These are phyloP conservation scores for Dillenia suffruticosa DNA, from an alignment of 164 flowering plant species.

Conservation along the genomic window DNA sequence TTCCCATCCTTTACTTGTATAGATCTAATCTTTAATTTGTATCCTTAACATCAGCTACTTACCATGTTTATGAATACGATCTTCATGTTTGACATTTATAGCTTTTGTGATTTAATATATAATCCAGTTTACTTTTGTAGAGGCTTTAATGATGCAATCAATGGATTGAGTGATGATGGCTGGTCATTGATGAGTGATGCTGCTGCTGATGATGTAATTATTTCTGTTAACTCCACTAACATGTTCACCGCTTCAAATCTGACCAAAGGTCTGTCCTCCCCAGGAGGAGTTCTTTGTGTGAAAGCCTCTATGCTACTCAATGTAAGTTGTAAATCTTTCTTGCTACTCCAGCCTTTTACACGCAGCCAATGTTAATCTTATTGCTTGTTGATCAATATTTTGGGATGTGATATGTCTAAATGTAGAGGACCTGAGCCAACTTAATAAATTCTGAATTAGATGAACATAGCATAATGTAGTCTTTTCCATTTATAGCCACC, in stretches of 20 bases:
- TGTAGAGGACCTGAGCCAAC: no score
- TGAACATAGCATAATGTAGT: no score
- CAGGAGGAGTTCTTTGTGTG: conserved; percentile 60
- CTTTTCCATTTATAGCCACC: no score
- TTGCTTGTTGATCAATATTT: no score
- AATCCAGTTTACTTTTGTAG: conserved; percentile 21
- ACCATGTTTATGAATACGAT: not conserved
- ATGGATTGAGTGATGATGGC: conserved; percentile 69
- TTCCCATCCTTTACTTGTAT: no score
- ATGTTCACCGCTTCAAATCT: conserved; percentile 47
- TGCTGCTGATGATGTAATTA: conserved; percentile 66
- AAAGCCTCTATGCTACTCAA: conserved; percentile 80
- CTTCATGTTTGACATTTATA: not conserved
- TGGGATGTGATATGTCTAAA: no score
- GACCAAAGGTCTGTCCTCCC: conserved; percentile 43
- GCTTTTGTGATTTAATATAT: conserved; percentile 1
- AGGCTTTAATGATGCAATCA: conserved; percentile 77
- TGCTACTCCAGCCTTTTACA: no score
- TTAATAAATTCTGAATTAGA: no score
- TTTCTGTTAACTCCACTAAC: conserved; percentile 60
- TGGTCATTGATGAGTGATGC: conserved; percentile 71
- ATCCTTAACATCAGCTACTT: no score
- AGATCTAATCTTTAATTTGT: not conserved
- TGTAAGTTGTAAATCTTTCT: conserved; percentile 18
- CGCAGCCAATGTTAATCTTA: no score